Evolutionary conservation across 2,329 filamentous ascomycete genomes (phyloP), one percentile per base, ranked within the genome.

Genomic region (Hymenotorrendiella dingleyae): DNA sequence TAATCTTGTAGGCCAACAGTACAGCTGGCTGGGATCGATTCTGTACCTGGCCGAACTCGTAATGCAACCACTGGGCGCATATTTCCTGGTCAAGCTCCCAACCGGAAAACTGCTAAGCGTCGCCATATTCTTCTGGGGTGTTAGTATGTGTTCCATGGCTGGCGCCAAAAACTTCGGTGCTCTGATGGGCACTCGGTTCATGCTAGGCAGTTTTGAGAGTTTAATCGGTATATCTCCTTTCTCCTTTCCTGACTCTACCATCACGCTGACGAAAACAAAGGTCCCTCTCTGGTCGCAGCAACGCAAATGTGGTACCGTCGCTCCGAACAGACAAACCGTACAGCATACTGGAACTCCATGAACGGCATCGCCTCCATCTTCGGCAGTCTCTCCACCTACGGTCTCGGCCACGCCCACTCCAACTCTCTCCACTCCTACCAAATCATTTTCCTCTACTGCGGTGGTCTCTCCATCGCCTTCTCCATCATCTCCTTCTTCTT

Each of bases 281-380:
- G 68, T 9, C 74, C 75, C 0, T 69, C 69, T 22, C 78, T 76
- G 48, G 66, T 77, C 12, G 72, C 73, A 20, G 73, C 78, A 24
- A 76, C 74, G 0, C 70, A 74, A 42, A 78, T 78, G 72, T 81
- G 77, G 77, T 82, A 73, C 65, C 68, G 74, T 29, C 67, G 76
- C 37, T 65, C 68, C 43, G 77, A 80, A 52, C 76, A 80, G 57
- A 77, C 76, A 0, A 56, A 73, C 40, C 63, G 77, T 2, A 72
- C 74, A 6, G 70, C 72, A 8, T 69, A 68, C 2, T 80, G 76
- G 76, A 78, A 79, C 49, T 70, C 23, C 78, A 42, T 78, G 70
- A 75, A 79, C 40, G 76, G 76, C 1, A 57, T 79, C 4, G 75
- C 74, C 50, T 74, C 78, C 47, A 67, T 70, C 12, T 42, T 42